A percentile compares a stretch with the other conserved stretches of the same genome.
These are phyloP conservation scores for Pascua guehoae DNA, from an alignment of 1,284 basidiomycete species.

Conservation along the genomic window DNA sequence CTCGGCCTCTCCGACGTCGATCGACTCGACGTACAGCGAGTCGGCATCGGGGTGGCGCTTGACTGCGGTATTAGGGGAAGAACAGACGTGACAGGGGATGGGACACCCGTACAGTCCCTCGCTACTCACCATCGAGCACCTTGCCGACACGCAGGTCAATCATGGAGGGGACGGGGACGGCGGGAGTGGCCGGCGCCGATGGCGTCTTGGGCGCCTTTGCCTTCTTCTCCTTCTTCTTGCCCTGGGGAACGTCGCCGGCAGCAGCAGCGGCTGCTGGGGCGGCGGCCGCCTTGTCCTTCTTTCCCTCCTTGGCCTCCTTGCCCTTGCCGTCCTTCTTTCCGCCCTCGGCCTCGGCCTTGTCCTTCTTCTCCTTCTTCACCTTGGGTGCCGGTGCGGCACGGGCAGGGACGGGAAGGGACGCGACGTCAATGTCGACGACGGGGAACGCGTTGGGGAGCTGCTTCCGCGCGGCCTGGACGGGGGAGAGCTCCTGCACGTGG, in stretches of 20 bases:
- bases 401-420: conserved; percentile 67
- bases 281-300: conserved; percentile 20
- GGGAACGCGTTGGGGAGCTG: conserved; percentile 54
- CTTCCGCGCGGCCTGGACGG: conserved; percentile 48
- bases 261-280: conserved; percentile 9
- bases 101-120: too few relatives aligned
- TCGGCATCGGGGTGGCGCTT: conserved; percentile 93
- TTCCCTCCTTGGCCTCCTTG: conserved; percentile 26
- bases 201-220: conserved; percentile 36
- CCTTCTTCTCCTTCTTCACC: conserved; percentile 63
- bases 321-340: conserved; percentile 34
- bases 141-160: conserved; percentile 87
- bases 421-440: conserved; percentile 66
- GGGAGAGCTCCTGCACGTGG: conserved; percentile 73
- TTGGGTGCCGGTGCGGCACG: conserved; percentile 67
- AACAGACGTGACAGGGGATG: conserved; percentile 37
- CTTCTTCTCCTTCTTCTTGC: conserved; percentile 57
- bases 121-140: conserved; percentile 61
- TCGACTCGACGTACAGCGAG: conserved; percentile 84
- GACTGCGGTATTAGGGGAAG: conserved; percentile 49
- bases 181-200: conserved; percentile 57
- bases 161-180: conserved; percentile 84
- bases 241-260: conserved; percentile 39
- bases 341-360: conserved; percentile 48
- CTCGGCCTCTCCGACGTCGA: conserved; percentile 87